Evolutionary conservation across 345 rosid genomes (phyloP), one percentile per base, ranked within the genome.

Genomic region (Anacardium occidentale): DNA sequence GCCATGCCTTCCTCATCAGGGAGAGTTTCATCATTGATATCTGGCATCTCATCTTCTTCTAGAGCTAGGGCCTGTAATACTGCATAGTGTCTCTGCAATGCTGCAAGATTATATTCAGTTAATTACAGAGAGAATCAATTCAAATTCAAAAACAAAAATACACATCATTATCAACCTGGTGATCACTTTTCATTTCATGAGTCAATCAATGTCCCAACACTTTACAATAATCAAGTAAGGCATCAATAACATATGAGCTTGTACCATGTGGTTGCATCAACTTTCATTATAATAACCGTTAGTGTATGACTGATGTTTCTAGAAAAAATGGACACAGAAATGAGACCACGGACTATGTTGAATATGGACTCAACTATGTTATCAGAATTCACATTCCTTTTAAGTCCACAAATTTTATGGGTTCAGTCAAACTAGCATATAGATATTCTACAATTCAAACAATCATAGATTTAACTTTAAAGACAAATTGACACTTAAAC

Each of bases 1-100:
- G 88, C 76, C 90, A 92, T 68, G 78, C 94, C 97, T 82, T 88
- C 93, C 78, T 88, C 96, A 68, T 95, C 98, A 53, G 97, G 98
- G 69, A 87, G 78, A 2, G 98, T 92, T 78, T 89, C 96, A 70
- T 92, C 42, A 37, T 37, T 37, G 42, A 70, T 83, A 71, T 95
- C 93, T 1, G 86, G 89, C 78, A 92, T 60, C 66, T 92, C 91
- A 42, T 92, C 86, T 86, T 90, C 96, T 70, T 90, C 94, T 40
- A 95, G 81, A 74, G 97, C 98, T 62, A 93, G 82, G 62, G 99
- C 97, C 79, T 93, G 92, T 70, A 93, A 70, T 50, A 91, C 83
- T 10, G 91, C 98, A 78, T 93, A 89, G 76, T 93, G 99, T 79
- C 91, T 90, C 87, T 94, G 97, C 85, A 94, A 83, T 54, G 91